Evolutionary conservation across 2,329 filamentous ascomycete species (phyloP), one percentile per base, ranked within the genome.

Genomic region (Colletotrichum spaethianum): DNA sequence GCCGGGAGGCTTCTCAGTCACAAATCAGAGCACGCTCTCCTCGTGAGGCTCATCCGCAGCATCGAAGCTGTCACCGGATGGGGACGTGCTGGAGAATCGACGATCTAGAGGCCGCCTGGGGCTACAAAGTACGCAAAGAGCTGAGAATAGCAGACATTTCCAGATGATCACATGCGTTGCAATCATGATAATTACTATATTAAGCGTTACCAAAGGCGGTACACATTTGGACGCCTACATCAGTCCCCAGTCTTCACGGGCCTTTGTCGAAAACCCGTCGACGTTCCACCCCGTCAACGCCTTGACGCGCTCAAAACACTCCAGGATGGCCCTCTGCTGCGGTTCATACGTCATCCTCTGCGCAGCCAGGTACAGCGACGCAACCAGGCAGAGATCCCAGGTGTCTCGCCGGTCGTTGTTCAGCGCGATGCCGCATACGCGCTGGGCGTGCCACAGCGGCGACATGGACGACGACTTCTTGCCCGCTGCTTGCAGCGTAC

Each of bases 1-100:
- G 88, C 89, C 0, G 89, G 87, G 0, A 82, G 84, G 44, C 78
- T 89, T 0, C 82, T 90, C 52, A 89, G 85, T 65, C 88, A 90
- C 78, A 81, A 79, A 38, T 80, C 80, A 5, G 83, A 87, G 71
- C 84, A 84, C 52, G 71, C 79, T 16, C 74, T 81, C 14, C 72
- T 86, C 11, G 78, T 83, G 20, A 82, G 83, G 65, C 79, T 87
- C 4, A 86, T 89, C 52, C 82, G 82, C 20, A 83, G 81, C 52
- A 89, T 89, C 66, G 87, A 89, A 74, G 77, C 81, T 6, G 81
- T 84, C 72, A 89, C 86, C 0, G 87, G 88, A 7, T 89, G 88
- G 88, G 86, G 83, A 83, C 85, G 1, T 83, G 80, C 52, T 89
- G 87, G 87, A 81, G 87, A n/a, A 85, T 88, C 44, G 77, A 81